These are phyloP conservation scores for Yamadazyma triangularis DNA, from an alignment of 1,139 yeast species.

Conservation along the genomic window DNA sequence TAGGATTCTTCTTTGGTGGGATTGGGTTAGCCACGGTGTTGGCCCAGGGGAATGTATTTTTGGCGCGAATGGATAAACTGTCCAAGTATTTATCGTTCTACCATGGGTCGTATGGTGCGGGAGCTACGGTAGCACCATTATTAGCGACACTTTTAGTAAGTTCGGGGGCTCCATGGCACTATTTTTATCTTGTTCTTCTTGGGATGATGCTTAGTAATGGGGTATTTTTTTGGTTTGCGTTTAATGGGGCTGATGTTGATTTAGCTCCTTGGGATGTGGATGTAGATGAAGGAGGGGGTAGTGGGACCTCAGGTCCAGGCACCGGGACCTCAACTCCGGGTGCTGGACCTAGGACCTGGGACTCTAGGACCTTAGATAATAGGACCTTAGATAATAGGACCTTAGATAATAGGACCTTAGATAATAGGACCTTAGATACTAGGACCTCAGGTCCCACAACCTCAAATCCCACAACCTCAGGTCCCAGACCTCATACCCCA, in stretches of 20 bases:
- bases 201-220: conserved; percentile 29
- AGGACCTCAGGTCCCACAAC: too few relatives aligned
- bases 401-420: too few relatives aligned
- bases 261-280: conserved; percentile 29
- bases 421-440: too few relatives aligned
- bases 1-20: conserved; percentile 57
- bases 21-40: conserved; percentile 53
- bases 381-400: not conserved
- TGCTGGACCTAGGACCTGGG: not conserved
- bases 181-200: conserved; percentile 46
- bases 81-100: conserved; percentile 47
- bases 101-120: conserved; percentile 62
- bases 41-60: conserved; percentile 55
- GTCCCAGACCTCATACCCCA: too few relatives aligned
- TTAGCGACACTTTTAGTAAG: conserved; percentile 51
- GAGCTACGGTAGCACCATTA: conserved; percentile 59
- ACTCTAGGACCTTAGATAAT: not conserved
- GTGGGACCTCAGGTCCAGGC: not conserved
- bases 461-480: too few relatives aligned
- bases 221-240: conserved; percentile 28
- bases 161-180: conserved; percentile 49
- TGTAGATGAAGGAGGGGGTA: conserved; percentile 5
- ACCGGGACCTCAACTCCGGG: not conserved
- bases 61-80: conserved; percentile 45
- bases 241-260: conserved; percentile 41